These are phyloP conservation scores for Phaseolus lunatus DNA, from an alignment of 306 rosid genomes.

Conservation along the genomic window DNA sequence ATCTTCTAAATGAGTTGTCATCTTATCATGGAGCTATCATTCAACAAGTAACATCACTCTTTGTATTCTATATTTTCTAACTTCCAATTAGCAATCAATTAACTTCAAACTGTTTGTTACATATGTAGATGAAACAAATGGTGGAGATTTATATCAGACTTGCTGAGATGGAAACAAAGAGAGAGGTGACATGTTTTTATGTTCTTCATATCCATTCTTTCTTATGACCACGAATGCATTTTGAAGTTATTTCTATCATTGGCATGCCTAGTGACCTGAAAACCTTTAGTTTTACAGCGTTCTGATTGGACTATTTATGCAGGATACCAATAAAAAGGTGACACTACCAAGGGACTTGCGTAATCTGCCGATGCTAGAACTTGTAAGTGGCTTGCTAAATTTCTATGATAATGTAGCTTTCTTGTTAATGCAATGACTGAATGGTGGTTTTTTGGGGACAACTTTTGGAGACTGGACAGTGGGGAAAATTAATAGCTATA, in stretches of 20 bases:
- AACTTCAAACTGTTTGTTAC: constrained; percentile 24
- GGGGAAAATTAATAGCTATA: constrained; percentile 4
- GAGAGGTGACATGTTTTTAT: constrained; percentile 66
- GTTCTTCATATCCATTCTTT: constrained; percentile 37
- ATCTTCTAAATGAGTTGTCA: constrained; percentile 73
- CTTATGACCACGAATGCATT: constrained; percentile 35
- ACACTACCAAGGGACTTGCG: constrained; percentile 89
- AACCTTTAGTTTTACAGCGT: constrained; percentile 19
- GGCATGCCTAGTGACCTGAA: constrained; percentile 16
- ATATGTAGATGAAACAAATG: constrained; percentile 84
- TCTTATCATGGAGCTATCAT: constrained; percentile 76
- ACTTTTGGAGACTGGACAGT: no score
- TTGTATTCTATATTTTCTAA: neutral
- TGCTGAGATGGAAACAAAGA: constrained; percentile 91
- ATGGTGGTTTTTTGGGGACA: neutral
- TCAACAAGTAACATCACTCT: constrained; percentile 62
- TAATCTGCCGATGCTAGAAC: constrained; percentile 75
- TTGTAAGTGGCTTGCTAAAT: constrained; percentile 62
- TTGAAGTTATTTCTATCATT: constrained; percentile 25
- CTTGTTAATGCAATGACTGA: constrained; percentile 31
- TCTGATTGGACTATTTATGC: constrained; percentile 52
- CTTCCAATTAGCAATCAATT: constrained; percentile 21
- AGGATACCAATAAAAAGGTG: constrained; percentile 85
- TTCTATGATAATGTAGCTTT: constrained; percentile 36
- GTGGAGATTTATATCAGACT: constrained; percentile 96